phyloP scores from a whole-genome alignment of 2,329 filamentous ascomycete species.

The Aspergillus sp. region DNA sequence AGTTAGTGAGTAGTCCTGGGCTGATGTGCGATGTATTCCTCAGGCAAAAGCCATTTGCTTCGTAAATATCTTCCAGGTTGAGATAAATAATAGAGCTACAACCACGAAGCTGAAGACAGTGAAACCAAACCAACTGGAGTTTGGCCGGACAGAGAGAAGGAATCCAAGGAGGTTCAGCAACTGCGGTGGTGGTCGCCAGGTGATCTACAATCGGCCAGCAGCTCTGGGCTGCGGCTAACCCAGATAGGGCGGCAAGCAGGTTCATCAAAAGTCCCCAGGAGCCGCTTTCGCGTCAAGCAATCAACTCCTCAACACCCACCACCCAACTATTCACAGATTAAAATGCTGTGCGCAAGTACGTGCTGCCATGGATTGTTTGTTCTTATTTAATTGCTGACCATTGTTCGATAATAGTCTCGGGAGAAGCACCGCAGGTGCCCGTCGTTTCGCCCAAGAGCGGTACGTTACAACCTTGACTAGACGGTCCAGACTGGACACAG shows the following conservation, averaged over 20 bases:
- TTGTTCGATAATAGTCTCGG: slow-evolving; percentile 64
- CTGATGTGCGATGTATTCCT: too few relatives aligned
- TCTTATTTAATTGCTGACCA: slow-evolving; percentile 12
- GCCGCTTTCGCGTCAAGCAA: slow-evolving; percentile 27
- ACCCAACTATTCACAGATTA: slow-evolving; percentile 15
- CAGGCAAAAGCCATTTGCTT: too few relatives aligned
- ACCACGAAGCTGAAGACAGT: too few relatives aligned
- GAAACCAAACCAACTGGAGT: too few relatives aligned
- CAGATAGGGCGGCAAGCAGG: slow-evolving; percentile 17
- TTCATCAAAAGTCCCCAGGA: slow-evolving; percentile 32
- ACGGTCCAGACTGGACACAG: slow-evolving; percentile 5
- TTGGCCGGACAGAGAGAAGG: too few relatives aligned
- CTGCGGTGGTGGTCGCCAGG: neutral
- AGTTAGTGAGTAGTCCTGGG: too few relatives aligned
- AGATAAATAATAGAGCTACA: too few relatives aligned
- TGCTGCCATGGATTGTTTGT: slow-evolving; percentile 19
- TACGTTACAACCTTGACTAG: slow-evolving; percentile 41
- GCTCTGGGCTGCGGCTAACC: slow-evolving; percentile 22
- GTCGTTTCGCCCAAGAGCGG: slow-evolving; percentile 94
- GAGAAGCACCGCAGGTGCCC: slow-evolving; percentile 90
- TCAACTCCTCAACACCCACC: slow-evolving; percentile 13
- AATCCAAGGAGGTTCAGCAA: too few relatives aligned
- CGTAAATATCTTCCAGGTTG: too few relatives aligned
- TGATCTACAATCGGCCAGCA: neutral
- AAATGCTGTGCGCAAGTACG: slow-evolving; percentile 64